phyloP scores from a whole-genome alignment of 495 filamentous ascomycete genomes.

The Annulohypoxylon moriforme region DNA sequence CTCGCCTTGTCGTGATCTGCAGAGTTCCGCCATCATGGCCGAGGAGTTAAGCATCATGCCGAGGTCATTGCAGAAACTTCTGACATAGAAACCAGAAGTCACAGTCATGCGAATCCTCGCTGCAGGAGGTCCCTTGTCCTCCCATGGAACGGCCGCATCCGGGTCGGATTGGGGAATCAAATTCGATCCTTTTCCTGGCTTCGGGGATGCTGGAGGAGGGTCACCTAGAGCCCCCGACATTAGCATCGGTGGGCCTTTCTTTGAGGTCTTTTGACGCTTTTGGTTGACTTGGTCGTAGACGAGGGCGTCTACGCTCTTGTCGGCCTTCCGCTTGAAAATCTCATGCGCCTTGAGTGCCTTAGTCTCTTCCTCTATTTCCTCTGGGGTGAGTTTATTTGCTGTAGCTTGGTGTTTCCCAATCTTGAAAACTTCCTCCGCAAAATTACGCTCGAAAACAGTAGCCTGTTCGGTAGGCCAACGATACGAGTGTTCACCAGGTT shows the following conservation, averaged over 20 bases:
- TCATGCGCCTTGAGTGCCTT: conserved; percentile 58
- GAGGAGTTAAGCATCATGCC: conserved; percentile 83
- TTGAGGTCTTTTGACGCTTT: conserved; percentile 47
- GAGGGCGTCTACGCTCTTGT: conserved; percentile 56
- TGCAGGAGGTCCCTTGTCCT: conserved; percentile 71
- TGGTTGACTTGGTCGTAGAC: conserved; percentile 56
- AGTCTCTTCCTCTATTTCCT: conserved; percentile 60
- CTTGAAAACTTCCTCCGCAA: conserved; percentile 75
- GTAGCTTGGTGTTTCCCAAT: conserved; percentile 59
- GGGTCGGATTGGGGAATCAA: conserved; percentile 51
- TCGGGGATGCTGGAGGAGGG: conserved; percentile 47
- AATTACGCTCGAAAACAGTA: conserved; percentile 72
- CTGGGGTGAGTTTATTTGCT: conserved; percentile 55
- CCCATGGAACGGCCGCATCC: conserved; percentile 53
- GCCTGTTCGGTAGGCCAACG: conserved; percentile 81
- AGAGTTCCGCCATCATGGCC: conserved; percentile 86
- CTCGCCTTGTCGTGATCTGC: conserved; percentile 81
- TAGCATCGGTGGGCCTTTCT: conserved; percentile 46
- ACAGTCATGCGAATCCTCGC: conserved; percentile 90
- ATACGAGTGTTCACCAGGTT: conserved; percentile 79
- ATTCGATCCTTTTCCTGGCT: conserved; percentile 50
- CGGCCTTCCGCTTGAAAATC: conserved; percentile 60
- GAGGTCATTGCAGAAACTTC: conserved; percentile 90
- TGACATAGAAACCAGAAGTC: conserved; percentile 96
- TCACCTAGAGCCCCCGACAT: conserved; percentile 66